Percentiles rank a stretch among this genome's conserved stretches.
phyloP scores from a whole-genome alignment of 306 rosid genomes.

The Quercus parvula region DNA sequence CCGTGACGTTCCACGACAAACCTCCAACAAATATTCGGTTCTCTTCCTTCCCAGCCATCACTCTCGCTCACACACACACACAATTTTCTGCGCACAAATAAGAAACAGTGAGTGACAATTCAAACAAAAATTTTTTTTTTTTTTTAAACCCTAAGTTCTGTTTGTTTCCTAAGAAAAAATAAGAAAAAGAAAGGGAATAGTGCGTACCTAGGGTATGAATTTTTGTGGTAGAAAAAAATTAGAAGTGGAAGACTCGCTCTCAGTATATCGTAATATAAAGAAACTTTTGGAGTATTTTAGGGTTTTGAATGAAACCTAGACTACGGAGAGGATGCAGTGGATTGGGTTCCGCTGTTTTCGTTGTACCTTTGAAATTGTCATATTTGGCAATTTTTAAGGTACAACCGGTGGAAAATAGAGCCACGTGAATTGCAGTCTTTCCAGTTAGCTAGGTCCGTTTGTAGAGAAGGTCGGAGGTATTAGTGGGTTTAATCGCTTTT shows the following conservation, averaged over 20 bases:
- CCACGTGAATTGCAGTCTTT: not conserved
- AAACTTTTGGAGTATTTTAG: not conserved
- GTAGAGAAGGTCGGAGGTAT: not conserved
- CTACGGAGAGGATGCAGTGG: too few relatives aligned
- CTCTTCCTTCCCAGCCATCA: conserved; percentile 85
- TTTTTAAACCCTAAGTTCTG: not conserved
- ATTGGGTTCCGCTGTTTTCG: not conserved
- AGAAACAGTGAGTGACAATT: not conserved
- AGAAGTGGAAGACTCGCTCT: not conserved
- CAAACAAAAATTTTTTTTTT: too few relatives aligned
- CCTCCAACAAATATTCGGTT: conserved; percentile 93
- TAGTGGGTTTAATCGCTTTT: not conserved
- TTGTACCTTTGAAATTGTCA: not conserved
- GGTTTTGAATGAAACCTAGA: conserved; percentile 35
- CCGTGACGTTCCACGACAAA: conserved; percentile 77
- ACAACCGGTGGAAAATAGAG: not conserved
- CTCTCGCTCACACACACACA: not conserved
- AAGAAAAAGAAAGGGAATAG: not conserved
- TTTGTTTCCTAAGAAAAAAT: not conserved
- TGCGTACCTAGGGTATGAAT: conserved; percentile 12
- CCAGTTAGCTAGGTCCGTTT: too few relatives aligned
- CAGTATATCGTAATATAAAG: not conserved
- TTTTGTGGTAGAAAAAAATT: not conserved
- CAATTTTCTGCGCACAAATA: not conserved
- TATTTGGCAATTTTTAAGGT: not conserved